Evolutionary conservation across 139 green algal species (phyloP).

Genomic region (Penium margaritaceum): DNA sequence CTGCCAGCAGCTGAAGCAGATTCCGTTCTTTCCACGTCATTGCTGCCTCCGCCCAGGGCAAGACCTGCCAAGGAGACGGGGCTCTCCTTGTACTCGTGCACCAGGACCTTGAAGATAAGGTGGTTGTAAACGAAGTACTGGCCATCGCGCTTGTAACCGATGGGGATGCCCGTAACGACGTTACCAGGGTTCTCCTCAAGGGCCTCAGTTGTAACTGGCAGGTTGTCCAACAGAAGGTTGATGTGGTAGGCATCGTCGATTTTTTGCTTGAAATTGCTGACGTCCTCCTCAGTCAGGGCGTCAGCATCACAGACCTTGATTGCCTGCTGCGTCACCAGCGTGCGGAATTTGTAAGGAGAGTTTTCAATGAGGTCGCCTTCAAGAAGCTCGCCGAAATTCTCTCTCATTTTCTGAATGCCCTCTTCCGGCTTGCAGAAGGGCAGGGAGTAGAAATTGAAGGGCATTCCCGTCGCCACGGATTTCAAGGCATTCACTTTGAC

Average conservation of each 20-base stretch:
- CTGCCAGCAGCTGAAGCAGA: no score
- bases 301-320: conserved; percentile 29
- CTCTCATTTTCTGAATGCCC: conserved; percentile 62
- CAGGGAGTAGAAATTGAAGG: conserved; percentile 85
- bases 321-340: conserved; percentile 49
- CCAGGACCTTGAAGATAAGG: conserved; percentile 72
- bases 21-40: no score
- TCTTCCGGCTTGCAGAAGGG: conserved; percentile 83
- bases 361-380: conserved; percentile 78
- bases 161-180: conserved; percentile 72
- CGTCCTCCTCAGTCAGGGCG: conserved; percentile 27
- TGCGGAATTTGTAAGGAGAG: conserved; percentile 81
- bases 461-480: conserved; percentile 82
- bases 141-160: conserved; percentile 60
- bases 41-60: no score
- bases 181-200: conserved; percentile 54
- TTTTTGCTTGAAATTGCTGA: conserved; percentile 50
- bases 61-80: background rate
- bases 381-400: conserved; percentile 88
- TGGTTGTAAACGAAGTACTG: conserved; percentile 83
- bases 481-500: conserved; percentile 73
- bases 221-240: conserved; percentile 89
- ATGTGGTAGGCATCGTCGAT: conserved; percentile 81
- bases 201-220: conserved; percentile 79
- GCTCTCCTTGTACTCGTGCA: conserved; percentile 63